Evolutionary conservation across 768 basidiomycete genomes (phyloP).

Genomic region (Naganishia randhawae): DNA sequence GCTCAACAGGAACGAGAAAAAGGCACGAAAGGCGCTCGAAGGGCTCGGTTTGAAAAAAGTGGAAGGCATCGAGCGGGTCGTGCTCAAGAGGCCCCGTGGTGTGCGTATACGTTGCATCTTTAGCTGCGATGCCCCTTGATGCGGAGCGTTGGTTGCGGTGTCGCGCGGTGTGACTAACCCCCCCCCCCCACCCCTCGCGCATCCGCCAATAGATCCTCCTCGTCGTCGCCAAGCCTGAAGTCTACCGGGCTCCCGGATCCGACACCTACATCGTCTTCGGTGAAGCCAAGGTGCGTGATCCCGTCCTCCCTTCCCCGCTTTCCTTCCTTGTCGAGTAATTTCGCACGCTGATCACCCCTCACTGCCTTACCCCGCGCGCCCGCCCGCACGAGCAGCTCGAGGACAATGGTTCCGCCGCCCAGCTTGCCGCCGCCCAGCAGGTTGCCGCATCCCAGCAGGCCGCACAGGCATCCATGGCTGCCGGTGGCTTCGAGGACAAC

Average conservation of each 20-base stretch:
- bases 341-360: not conserved
- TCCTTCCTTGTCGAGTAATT: not conserved
- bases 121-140: no score
- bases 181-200: constrained; percentile 2
- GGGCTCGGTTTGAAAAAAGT: constrained; percentile 85
- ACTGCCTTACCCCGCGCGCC: no score
- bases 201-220: constrained; percentile 77
- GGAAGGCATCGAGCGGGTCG: constrained; percentile 87
- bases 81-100: constrained; percentile 89
- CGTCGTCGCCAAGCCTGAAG: constrained; percentile 88
- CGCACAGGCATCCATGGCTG: constrained; percentile 54
- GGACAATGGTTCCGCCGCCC: constrained; percentile 45
- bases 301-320: not conserved
- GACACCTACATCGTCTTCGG: constrained; percentile 99
- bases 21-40: constrained; percentile 86
- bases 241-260: constrained; percentile 94
- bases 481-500: constrained; percentile 60
- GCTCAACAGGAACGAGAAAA: constrained; percentile 73
- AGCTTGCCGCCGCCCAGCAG: constrained; percentile 64
- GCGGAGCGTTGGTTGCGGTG: not conserved
- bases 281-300: constrained; percentile 58
- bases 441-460: constrained; percentile 55
- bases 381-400: constrained; percentile 33
- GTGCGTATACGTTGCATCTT: constrained; percentile 56
- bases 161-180: not conserved